A percentile compares a stretch with the other conserved stretches of the same genome.
Conservation (phyloP, 1,284 basidiomycete species). For the Tranzscheliella williamsii region DNA sequence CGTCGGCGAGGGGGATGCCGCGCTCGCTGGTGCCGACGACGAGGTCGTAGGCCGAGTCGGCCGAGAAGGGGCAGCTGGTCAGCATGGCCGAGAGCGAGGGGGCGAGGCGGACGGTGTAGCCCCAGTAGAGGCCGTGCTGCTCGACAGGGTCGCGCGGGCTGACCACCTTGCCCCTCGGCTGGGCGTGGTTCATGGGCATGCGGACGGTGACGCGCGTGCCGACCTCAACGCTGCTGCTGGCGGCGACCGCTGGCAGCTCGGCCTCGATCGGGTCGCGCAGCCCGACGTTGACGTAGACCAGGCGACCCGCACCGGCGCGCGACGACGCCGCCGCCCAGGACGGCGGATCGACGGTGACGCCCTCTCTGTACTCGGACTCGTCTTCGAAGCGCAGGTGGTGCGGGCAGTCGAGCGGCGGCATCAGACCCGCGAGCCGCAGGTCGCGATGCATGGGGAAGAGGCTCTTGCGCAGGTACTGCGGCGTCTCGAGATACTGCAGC, state of each 20-base stretch:
- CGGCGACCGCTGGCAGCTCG: neutral
- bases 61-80: conserved; percentile 18
- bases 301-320: neutral
- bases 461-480: conserved; percentile 59
- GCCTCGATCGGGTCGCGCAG: conserved; percentile 51
- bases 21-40: conserved; percentile 59
- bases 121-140: conserved; percentile 55
- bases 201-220: conserved; percentile 54
- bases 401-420: conserved; percentile 59
- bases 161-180: conserved; percentile 27
- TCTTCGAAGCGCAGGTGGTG: conserved; percentile 59
- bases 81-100: conserved; percentile 38
- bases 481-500: conserved; percentile 60
- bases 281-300: conserved; percentile 52
- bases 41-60: conserved; percentile 47
- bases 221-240: neutral
- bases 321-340: conserved; percentile 13
- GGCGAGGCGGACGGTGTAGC: conserved; percentile 53
- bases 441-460: conserved; percentile 60
- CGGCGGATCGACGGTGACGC: conserved; percentile 42
- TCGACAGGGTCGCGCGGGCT: conserved; percentile 51
- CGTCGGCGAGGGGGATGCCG: conserved; percentile 33
- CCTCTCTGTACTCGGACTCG: conserved; percentile 53
- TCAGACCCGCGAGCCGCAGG: conserved; percentile 56
- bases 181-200: conserved; percentile 21